phyloP scores from a whole-genome alignment of 768 basidiomycete genomes.

The Termitomyces sp. region DNA sequence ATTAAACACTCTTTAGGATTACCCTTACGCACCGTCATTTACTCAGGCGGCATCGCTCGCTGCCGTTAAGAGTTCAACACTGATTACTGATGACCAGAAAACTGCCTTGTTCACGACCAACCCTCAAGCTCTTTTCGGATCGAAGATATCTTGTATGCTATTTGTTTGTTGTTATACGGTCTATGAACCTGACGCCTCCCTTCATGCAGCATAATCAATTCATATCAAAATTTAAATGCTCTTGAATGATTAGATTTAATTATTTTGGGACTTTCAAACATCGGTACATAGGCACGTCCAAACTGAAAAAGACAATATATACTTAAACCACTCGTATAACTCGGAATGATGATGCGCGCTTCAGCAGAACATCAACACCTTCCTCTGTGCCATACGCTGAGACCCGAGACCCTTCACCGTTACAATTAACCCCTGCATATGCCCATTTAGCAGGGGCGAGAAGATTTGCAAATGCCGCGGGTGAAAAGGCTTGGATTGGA shows the following conservation, averaged over 20 bases:
- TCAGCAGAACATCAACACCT: not conserved
- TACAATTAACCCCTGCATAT: not conserved
- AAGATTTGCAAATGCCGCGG: conserved; percentile 28
- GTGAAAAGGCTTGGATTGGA: conserved; percentile 30
- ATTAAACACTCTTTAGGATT: conserved; percentile 21
- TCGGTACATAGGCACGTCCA: not conserved
- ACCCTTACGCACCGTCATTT: conserved; percentile 22
- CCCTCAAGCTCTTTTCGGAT: conserved; percentile 16
- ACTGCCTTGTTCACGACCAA: conserved; percentile 18
- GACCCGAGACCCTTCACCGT: conserved; percentile 2
- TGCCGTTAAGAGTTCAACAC: conserved; percentile 13
- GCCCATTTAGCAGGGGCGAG: conserved; percentile 1
- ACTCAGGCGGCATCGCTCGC: conserved; percentile 19
- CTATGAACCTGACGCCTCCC: not conserved
- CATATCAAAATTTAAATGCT: not conserved
- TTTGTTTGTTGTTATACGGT: not conserved
- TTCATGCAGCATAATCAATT: not conserved
- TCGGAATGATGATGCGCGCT: not conserved
- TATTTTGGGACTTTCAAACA: not conserved
- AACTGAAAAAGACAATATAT: not conserved
- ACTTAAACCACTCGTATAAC: not conserved
- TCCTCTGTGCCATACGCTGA: conserved; percentile 3
- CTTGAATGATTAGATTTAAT: not conserved
- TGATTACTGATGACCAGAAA: conserved; percentile 16
- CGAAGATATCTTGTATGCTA: conserved; percentile 15